These are phyloP conservation scores for Lepidopterella palustris DNA, from an alignment of 495 filamentous ascomycete species.

Conservation along the genomic window DNA sequence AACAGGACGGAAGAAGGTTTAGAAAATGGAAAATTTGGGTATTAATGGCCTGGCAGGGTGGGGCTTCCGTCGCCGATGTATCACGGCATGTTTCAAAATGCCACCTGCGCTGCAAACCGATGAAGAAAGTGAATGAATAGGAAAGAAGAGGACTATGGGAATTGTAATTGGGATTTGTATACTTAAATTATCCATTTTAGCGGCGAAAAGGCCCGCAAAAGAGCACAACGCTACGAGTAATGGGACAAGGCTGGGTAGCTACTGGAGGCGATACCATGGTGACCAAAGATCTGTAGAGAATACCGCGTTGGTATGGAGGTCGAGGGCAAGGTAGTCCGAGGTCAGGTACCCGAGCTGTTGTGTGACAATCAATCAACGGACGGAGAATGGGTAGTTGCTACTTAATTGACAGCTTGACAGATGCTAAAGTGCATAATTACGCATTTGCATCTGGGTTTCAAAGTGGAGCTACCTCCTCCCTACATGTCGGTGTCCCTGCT, in stretches of 20 bases:
- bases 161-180: background rate
- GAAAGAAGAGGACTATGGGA: too few species aligned
- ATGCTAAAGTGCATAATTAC: background rate
- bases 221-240: background rate
- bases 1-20: background rate
- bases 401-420: background rate
- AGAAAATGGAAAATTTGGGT: background rate
- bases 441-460: background rate
- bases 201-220: background rate
- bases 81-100: background rate
- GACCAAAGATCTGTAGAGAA: background rate
- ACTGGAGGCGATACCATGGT: background rate
- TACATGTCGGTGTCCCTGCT: background rate
- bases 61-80: background rate
- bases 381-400: background rate
- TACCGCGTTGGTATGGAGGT: background rate
- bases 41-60: background rate
- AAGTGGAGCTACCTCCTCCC: background rate
- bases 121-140: background rate
- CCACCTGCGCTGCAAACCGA: background rate
- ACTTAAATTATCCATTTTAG: background rate
- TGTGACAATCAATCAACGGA: slow-evolving; percentile 1
- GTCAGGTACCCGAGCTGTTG: background rate
- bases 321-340: background rate
- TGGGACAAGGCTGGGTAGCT: background rate